phyloP scores from a whole-genome alignment of 2,329 filamentous ascomycete species.

The Talaromyces funiculosus region DNA sequence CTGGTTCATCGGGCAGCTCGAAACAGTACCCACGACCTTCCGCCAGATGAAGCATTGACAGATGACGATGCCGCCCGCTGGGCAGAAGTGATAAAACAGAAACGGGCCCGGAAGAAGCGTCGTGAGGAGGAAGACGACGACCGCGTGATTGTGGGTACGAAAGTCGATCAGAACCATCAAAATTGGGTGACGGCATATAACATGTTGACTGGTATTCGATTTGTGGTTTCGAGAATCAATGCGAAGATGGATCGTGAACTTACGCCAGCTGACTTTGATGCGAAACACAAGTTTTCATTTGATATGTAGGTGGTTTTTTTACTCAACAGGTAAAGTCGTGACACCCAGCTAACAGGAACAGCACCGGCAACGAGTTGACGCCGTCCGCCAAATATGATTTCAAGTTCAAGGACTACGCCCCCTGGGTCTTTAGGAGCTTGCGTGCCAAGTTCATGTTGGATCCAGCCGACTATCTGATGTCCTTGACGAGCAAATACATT shows the following conservation, averaged over 20 bases:
- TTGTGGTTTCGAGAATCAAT: conserved; percentile 92
- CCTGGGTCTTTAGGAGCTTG: conserved; percentile 95
- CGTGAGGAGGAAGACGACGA: conserved; percentile 90
- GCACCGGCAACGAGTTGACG: conserved; percentile 92
- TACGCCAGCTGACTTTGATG: conserved; percentile 85
- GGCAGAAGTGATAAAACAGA: conserved; percentile 89
- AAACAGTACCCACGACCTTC: conserved; percentile 77
- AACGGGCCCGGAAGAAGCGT: conserved; percentile 76
- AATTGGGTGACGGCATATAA: conserved; percentile 99
- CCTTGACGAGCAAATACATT: conserved; percentile 96
- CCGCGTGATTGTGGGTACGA: conserved; percentile 84
- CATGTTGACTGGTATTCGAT: conserved; percentile 98
- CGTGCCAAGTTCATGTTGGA: conserved; percentile 84
- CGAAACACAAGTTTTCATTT: conserved; percentile 96
- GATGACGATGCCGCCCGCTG: conserved; percentile 89
- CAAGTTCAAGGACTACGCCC: conserved; percentile 99
- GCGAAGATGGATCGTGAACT: conserved; percentile 90
- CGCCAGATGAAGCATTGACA: conserved; percentile 73
- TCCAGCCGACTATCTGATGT: conserved; percentile 97
- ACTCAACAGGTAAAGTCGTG: no score
- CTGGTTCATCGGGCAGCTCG: conserved; percentile 74
- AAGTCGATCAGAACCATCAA: conserved; percentile 93
- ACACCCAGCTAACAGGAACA: conserved; percentile 37
- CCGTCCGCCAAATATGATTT: conserved; percentile 99
- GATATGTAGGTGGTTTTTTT: conserved; percentile 93